Percentiles rank a stretch among this genome's conserved stretches.
These are phyloP conservation scores for Melanopsichium pennsylvanicum DNA, from an alignment of 1,284 basidiomycete genomes.

Conservation along the genomic window DNA sequence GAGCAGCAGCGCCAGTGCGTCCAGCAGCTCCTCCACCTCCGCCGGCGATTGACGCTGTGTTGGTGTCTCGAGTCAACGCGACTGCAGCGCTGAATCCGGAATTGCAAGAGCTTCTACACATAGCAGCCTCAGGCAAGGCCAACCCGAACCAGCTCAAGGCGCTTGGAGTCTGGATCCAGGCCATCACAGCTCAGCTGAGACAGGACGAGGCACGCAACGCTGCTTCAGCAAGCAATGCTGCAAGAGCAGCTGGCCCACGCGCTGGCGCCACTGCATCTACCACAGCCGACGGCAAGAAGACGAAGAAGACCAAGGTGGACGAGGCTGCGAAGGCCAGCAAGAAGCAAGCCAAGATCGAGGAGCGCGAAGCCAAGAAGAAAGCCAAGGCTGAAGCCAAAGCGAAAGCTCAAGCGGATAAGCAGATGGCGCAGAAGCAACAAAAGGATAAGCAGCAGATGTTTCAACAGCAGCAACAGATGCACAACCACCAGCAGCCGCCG, in stretches of 20 bases:
- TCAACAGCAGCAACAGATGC: conserved; percentile 17
- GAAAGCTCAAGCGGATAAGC: conserved; percentile 37
- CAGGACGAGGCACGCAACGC: conserved; percentile 46
- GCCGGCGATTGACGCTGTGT: conserved; percentile 48
- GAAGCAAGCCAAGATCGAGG: conserved; percentile 50
- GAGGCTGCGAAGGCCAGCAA: conserved; percentile 40
- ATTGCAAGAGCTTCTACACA: conserved; percentile 52
- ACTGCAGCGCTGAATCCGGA: conserved; percentile 52
- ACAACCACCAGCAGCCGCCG: conserved; percentile 17
- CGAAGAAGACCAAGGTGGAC: conserved; percentile 45
- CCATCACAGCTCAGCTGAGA: conserved; percentile 48
- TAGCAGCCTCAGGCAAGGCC: conserved; percentile 52
- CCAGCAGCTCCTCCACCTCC: conserved; percentile 38
- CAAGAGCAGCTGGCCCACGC: conserved; percentile 20
- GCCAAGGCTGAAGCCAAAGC: conserved; percentile 48
- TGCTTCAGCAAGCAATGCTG: conserved; percentile 29
- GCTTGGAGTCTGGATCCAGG: conserved; percentile 53
- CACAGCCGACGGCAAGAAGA: conserved; percentile 34
- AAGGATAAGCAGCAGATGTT: conserved; percentile 32
- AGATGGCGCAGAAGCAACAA: conserved; percentile 28
- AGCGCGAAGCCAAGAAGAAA: conserved; percentile 49
- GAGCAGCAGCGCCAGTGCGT: conserved; percentile 8
- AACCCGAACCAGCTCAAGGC: conserved; percentile 50
- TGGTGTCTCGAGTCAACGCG: conserved; percentile 52
- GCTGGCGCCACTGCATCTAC: conserved; percentile 12